Conservation (phyloP, 2,329 filamentous ascomycete genomes). For the Orbilia javanica region DNA sequence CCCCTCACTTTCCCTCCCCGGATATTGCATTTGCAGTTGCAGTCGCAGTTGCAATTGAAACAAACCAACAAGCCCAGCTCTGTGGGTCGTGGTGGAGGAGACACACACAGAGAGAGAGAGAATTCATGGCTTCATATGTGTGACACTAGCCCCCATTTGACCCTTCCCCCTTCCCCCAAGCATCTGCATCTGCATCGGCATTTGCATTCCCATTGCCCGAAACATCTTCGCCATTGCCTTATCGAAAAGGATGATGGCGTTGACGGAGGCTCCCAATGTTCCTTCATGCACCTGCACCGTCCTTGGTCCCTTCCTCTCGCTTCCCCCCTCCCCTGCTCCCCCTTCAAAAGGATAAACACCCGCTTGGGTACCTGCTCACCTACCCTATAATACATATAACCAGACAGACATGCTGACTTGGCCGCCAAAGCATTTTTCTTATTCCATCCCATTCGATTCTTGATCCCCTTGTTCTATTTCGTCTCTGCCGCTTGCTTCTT, state of each 20-base stretch:
- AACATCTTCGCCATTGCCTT: neutral
- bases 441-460: neutral
- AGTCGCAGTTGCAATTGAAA: neutral
- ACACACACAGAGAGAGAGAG: neutral
- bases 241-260: neutral
- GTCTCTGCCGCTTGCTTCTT: neutral
- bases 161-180: too few species aligned
- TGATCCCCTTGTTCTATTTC: neutral
- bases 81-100: neutral
- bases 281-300: constrained; percentile 16
- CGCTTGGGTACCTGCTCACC: neutral
- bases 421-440: constrained; percentile 14
- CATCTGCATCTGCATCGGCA: neutral
- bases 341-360: constrained; percentile 11
- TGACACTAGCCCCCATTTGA: neutral
- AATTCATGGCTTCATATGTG: neutral
- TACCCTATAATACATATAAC: neutral
- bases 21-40: neutral
- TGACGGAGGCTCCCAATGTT: constrained; percentile 13
- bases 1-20: neutral
- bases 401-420: constrained; percentile 6
- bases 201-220: neutral
- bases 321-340: constrained; percentile 16
- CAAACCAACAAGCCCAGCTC: neutral
- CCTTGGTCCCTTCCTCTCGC: constrained; percentile 12